Base-by-base conservation (phyloP, 805 yeast species). In the Suhomyces sp. region DNA sequence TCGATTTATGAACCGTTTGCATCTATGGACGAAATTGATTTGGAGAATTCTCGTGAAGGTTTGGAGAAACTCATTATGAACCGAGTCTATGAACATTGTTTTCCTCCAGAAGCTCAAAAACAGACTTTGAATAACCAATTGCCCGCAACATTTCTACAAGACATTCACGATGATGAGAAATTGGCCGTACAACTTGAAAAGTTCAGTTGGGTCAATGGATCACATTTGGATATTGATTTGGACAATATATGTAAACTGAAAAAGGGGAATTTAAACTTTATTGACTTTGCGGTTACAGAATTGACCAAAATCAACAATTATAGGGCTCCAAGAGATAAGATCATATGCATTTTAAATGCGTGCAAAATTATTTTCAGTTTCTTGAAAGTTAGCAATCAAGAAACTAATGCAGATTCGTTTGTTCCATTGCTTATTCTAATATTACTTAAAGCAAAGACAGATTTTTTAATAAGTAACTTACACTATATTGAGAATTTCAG, bases 291-390 rank as follows among this genome's bases (percentile, higher is more conserved):
- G 0, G 73, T 81, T 1, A 68, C 66, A 9, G 98, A 93, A 58
- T 68, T 93, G 31, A 67, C 70, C 43, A 88, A 88, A 48, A 80
- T 93, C 51, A 83, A 84, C 57, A 72, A 77, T 35, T 95, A 83
- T 56, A 76, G 95, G 48, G 91, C 98, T 0, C 98, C 98, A 11
- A 70, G 98, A 35, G 98, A 95, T 54, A 93, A 93, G 53, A 79
- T 88, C 43, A 87, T 93, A 24, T 93, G 98, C 56, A 71, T 93
- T 3, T 69, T 93, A 43, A 95, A 93, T 60, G 80, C 93, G 35
- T 91, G 97, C 54, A 91, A 91, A 58, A 90, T 93, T 14, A 82
- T 95, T 5, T 90, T 88, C 67, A 95, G 95, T 8, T 70, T 87
- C 38, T 74, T 95, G 30, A 79, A 88, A 43, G 85, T 80, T 41